Evolutionary conservation across 768 basidiomycete genomes (phyloP).

Genomic region (Leucocoprinus leucothites): DNA sequence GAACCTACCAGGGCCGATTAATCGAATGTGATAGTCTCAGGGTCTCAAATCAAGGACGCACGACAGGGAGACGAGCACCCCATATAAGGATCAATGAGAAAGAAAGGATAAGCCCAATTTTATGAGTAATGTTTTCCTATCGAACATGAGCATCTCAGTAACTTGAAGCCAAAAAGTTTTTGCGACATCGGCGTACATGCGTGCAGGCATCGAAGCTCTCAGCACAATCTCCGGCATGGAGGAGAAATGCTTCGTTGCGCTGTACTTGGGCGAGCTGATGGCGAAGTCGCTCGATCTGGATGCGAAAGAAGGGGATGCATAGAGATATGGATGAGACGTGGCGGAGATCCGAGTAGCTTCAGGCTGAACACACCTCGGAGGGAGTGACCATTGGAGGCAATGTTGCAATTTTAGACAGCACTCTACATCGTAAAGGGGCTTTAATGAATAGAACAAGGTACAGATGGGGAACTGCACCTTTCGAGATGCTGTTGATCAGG

Average conservation of each 20-base stretch:
- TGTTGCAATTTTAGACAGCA: constrained; percentile 70
- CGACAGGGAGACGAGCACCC: constrained; percentile 92
- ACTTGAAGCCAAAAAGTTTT: constrained; percentile 7
- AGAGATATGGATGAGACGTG: constrained; percentile 11
- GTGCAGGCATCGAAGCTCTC: constrained; percentile 93
- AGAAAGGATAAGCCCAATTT: constrained; percentile 88
- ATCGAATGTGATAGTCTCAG: not conserved
- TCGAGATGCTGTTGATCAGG: constrained; percentile 18
- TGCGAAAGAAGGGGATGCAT: constrained; percentile 8
- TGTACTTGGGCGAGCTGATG: constrained; percentile 80
- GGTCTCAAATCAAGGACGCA: constrained; percentile 32
- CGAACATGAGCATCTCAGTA: constrained; percentile 12
- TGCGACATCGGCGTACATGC: constrained; percentile 47
- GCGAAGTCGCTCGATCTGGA: constrained; percentile 80
- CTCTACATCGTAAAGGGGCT: constrained; percentile 36
- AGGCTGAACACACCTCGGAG: constrained; percentile 64
- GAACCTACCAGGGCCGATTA: constrained; percentile 41
- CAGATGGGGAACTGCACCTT: constrained; percentile 13
- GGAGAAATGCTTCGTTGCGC: constrained; percentile 83
- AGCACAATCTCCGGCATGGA: constrained; percentile 98
- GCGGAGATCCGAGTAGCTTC: constrained; percentile 27
- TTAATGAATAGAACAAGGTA: not conserved
- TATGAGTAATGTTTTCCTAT: constrained; percentile 83
- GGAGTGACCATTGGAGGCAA: constrained; percentile 92
- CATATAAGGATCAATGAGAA: constrained; percentile 94